Conservation (phyloP, 192 early-diverging fungal species). For the Coemansia reversa region DNA sequence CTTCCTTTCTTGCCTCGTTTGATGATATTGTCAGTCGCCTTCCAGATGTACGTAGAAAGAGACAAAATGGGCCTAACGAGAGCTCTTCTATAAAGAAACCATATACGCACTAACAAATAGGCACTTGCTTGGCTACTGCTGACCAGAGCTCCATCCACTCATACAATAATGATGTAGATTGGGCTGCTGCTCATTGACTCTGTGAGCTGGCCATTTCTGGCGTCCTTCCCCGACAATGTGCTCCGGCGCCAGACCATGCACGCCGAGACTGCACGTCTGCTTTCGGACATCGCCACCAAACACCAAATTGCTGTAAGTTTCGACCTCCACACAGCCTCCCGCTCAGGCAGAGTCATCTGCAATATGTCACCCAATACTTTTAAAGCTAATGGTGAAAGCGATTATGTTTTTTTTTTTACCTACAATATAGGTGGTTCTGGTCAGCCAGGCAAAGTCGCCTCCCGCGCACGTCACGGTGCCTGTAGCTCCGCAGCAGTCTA, state of each 20-base stretch:
- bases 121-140: too few relatives aligned
- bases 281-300: constrained; percentile 23
- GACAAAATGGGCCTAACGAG: too few relatives aligned
- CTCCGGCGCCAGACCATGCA: constrained; percentile 28
- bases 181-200: constrained; percentile 32
- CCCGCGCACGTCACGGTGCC: neutral
- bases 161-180: neutral
- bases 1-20: constrained; percentile 22
- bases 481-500: constrained; percentile 2
- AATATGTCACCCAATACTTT: neutral
- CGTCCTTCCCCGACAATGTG: constrained; percentile 26
- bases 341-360: neutral
- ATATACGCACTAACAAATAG: too few relatives aligned
- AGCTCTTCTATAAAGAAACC: too few relatives aligned
- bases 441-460: constrained; percentile 32
- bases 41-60: neutral
- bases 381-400: neutral
- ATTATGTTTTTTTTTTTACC: neutral
- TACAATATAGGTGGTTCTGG: constrained; percentile 19
- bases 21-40: constrained; percentile 8
- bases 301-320: constrained; percentile 18
- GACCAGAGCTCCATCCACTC: too few relatives aligned
- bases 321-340: neutral
- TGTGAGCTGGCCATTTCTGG: constrained; percentile 44
- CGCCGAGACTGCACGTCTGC: constrained; percentile 17